A percentile compares a stretch with the other conserved stretches of the same genome.
phyloP scores from a whole-genome alignment of 31 red algal genomes.

The Asparagopsis taxiformis region DNA sequence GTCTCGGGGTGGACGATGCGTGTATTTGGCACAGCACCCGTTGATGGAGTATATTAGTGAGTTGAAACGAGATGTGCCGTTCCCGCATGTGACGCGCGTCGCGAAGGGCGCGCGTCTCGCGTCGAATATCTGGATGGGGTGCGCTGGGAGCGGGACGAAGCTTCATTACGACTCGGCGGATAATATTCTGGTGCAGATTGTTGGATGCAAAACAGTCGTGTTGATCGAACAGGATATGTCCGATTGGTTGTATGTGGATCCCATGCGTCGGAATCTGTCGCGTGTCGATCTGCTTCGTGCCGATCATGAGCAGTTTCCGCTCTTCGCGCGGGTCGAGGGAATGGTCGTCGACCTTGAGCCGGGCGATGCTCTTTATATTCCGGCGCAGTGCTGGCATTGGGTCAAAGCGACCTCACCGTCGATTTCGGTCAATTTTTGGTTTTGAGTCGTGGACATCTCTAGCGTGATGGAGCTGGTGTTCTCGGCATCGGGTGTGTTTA shows the following conservation, averaged over 20 bases:
- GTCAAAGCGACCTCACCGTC: conserved; percentile 52
- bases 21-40: conserved; percentile 85
- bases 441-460: too few relatives aligned
- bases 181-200: conserved; percentile 77
- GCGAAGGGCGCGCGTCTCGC: conserved; percentile 14
- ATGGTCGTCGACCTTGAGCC: conserved; percentile 25
- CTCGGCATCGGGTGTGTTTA: too few relatives aligned
- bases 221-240: conserved; percentile 36
- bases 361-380: conserved; percentile 85
- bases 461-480: too few relatives aligned
- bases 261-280: conserved; percentile 23
- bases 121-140: conserved; percentile 77
- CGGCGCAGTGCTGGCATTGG: conserved; percentile 76
- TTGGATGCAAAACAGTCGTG: conserved; percentile 57
- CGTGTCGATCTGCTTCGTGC: conserved; percentile 39
- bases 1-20: not conserved
- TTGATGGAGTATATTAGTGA: conserved; percentile 57
- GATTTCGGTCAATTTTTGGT: conserved; percentile 78
- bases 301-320: conserved; percentile 45
- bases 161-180: conserved; percentile 77
- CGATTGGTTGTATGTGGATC: conserved; percentile 13
- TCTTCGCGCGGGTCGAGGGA: conserved; percentile 20
- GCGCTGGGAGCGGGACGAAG: conserved; percentile 51
- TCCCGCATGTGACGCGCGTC: conserved; percentile 25
- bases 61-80: conserved; percentile 35